Conservation (phyloP, 1,139 yeast genomes). For the Zygoascus sp. region DNA sequence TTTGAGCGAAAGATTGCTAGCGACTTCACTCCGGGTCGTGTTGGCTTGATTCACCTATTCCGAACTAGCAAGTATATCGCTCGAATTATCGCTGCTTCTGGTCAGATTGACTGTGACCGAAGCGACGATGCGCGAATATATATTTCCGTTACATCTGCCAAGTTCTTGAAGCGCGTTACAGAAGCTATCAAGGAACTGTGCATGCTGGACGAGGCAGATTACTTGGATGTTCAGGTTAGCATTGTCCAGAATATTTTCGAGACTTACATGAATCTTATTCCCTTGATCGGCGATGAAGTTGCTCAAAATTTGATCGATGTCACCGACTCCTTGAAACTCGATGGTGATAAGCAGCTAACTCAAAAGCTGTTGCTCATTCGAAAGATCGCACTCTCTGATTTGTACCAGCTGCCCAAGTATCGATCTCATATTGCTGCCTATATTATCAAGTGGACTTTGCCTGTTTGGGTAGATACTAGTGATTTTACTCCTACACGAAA, state of each 20-base stretch:
- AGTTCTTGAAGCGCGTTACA: conserved; percentile 23
- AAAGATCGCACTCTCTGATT: conserved; percentile 49
- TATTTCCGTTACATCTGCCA: conserved; percentile 20
- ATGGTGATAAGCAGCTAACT: conserved; percentile 45
- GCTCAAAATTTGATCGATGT: conserved; percentile 30
- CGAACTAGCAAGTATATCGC: conserved; percentile 28
- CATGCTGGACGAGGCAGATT: conserved; percentile 21
- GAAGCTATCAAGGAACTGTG: conserved; percentile 25
- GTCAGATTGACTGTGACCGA: conserved; percentile 27
- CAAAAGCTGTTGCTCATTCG: conserved; percentile 57
- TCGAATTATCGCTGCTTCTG: conserved; percentile 29
- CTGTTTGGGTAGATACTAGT: conserved; percentile 27
- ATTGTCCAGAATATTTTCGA: conserved; percentile 23
- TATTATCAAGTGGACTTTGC: conserved; percentile 54
- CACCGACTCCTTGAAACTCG: conserved; percentile 27
- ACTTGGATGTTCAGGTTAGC: conserved; percentile 25
- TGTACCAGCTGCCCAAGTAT: conserved; percentile 39
- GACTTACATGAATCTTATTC: conserved; percentile 24
- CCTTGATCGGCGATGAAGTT: conserved; percentile 27
- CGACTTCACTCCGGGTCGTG: conserved; percentile 19
- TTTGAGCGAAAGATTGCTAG: conserved; percentile 21
- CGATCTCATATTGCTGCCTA: conserved; percentile 47
- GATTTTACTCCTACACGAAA: conserved; percentile 28
- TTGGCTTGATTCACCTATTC: conserved; percentile 20
- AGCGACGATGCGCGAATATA: conserved; percentile 25